phyloP scores from a whole-genome alignment of 1,284 basidiomycete genomes.

The Puccinia hordei region DNA sequence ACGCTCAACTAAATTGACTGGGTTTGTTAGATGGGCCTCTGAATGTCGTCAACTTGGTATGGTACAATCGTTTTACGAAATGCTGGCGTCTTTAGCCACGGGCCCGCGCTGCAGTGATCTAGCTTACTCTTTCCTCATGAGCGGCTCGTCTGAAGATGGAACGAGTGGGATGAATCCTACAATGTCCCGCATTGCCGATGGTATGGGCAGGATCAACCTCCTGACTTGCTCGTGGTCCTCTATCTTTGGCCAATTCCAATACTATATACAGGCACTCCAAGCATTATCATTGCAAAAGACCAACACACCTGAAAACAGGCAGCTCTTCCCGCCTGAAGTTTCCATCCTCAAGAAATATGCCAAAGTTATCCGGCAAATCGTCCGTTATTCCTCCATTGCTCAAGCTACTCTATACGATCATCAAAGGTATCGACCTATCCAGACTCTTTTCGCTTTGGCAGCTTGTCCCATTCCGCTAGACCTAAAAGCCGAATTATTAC shows the following conservation, averaged over 20 bases:
- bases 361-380: constrained; percentile 76
- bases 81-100: constrained; percentile 80
- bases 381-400: constrained; percentile 74
- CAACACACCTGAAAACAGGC: constrained; percentile 20
- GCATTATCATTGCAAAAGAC: constrained; percentile 37
- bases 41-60: constrained; percentile 73
- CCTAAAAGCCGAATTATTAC: constrained; percentile 82
- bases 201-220: constrained; percentile 39
- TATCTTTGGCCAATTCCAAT: constrained; percentile 48
- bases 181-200: constrained; percentile 38
- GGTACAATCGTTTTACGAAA: constrained; percentile 78
- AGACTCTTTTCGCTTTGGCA: constrained; percentile 74
- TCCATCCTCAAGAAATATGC: constrained; percentile 44
- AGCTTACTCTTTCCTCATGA: constrained; percentile 75
- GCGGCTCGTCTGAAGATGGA: constrained; percentile 48
- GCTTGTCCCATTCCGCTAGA: constrained; percentile 82
- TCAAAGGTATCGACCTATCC: constrained; percentile 70
- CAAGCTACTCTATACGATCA: constrained; percentile 77
- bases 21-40: constrained; percentile 83
- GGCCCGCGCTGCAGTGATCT: constrained; percentile 80
- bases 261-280: constrained; percentile 45
- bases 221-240: constrained; percentile 50
- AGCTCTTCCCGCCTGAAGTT: constrained; percentile 34
- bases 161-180: constrained; percentile 17
- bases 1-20: constrained; percentile 68